A percentile compares a stretch with the other conserved stretches of the same genome.
Evolutionary conservation across 2,329 filamentous ascomycete genomes (phyloP).

Genomic region (Penicillium sp.): DNA sequence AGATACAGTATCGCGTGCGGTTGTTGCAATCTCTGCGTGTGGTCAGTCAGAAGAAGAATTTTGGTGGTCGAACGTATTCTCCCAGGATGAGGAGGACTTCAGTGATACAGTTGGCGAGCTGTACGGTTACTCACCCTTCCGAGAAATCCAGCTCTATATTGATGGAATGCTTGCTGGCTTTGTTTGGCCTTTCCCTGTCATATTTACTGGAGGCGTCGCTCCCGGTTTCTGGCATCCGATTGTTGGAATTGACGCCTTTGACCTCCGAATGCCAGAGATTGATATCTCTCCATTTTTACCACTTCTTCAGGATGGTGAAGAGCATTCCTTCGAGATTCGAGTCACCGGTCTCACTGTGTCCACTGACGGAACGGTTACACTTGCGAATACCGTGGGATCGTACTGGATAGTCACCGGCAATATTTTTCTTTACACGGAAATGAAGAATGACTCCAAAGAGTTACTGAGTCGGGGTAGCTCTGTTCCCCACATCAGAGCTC

Average conservation of each 20-base stretch:
- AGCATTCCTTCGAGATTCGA: slow-evolving; percentile 66
- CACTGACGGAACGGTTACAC: slow-evolving; percentile 45
- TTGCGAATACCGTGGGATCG: slow-evolving; percentile 58
- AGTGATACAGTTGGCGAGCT: slow-evolving; percentile 55
- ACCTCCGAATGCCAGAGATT: slow-evolving; percentile 75
- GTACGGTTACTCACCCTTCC: slow-evolving; percentile 69
- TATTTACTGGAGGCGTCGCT: slow-evolving; percentile 78
- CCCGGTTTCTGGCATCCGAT: slow-evolving; percentile 75
- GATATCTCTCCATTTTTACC: slow-evolving; percentile 77
- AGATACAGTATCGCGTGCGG: slow-evolving; percentile 63
- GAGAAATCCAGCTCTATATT: slow-evolving; percentile 74
- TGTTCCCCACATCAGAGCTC: slow-evolving; percentile 31
- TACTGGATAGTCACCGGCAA: slow-evolving; percentile 78
- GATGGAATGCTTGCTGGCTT: slow-evolving; percentile 72
- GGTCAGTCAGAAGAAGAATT: slow-evolving; percentile 78
- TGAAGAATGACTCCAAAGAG: slow-evolving; percentile 18
- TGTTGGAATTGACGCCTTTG: slow-evolving; percentile 75
- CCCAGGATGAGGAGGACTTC: slow-evolving; percentile 61
- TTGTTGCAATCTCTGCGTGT: slow-evolving; percentile 73
- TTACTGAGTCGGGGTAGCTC: slow-evolving; percentile 4
- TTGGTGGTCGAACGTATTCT: slow-evolving; percentile 77
- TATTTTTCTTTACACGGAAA: slow-evolving; percentile 72
- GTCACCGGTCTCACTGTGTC: slow-evolving; percentile 64
- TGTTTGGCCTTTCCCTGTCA: slow-evolving; percentile 76
- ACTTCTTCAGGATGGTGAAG: slow-evolving; percentile 61